Evolutionary conservation across 1,139 yeast genomes (phyloP).

Genomic region (Saccharomycopsis hybrid): DNA sequence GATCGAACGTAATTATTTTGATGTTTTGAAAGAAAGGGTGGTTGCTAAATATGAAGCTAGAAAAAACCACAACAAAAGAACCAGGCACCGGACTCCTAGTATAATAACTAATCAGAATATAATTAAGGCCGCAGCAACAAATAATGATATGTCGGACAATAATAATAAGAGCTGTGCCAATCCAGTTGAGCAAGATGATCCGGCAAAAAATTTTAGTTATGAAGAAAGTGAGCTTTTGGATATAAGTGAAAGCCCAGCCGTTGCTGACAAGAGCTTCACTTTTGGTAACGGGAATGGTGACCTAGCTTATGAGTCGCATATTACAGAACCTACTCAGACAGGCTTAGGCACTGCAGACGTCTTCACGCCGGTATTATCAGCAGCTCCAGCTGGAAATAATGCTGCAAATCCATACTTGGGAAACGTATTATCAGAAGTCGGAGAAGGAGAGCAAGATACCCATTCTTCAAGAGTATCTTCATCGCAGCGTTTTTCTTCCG

Average conservation of each 20-base stretch:
- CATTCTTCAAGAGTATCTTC: neutral
- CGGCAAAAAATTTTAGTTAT: slow-evolving; percentile 4
- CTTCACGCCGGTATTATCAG: too few species aligned
- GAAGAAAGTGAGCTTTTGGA: slow-evolving; percentile 18
- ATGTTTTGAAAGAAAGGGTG: slow-evolving; percentile 47
- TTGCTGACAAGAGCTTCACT: neutral
- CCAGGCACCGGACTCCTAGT: too few species aligned
- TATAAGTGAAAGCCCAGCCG: slow-evolving; percentile 4
- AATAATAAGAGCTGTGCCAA: too few species aligned
- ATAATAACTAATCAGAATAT: too few species aligned
- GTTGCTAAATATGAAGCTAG: slow-evolving; percentile 21
- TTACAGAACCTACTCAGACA: slow-evolving; percentile 1
- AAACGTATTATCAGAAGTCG: neutral
- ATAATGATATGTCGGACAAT: too few species aligned
- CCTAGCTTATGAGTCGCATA: slow-evolving; percentile 4
- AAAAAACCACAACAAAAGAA: too few species aligned
- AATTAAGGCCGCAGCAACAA: too few species aligned
- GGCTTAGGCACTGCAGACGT: too few species aligned
- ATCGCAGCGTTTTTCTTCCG: neutral
- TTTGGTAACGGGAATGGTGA: too few species aligned
- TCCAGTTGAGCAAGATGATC: neutral
- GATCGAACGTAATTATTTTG: slow-evolving; percentile 55
- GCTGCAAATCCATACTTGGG: neutral
- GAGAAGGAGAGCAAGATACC: too few species aligned
- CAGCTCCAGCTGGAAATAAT: too few species aligned